Conservation (phyloP, 768 basidiomycete species). For the Trametes maxima region DNA sequence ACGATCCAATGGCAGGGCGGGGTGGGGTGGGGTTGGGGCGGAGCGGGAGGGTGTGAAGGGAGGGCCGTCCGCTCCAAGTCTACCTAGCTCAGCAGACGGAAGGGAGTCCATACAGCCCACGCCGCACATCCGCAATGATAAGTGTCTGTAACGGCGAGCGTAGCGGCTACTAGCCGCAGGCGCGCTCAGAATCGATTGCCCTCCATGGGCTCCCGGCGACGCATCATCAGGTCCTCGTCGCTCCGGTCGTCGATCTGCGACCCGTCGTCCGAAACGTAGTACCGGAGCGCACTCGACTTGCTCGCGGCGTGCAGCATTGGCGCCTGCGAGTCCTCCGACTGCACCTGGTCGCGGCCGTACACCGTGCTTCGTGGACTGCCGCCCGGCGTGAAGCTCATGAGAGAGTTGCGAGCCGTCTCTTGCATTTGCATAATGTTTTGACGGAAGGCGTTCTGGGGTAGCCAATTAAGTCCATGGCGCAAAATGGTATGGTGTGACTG, state of each 20-base stretch:
- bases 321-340: slow-evolving; percentile 56
- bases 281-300: slow-evolving; percentile 54
- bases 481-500: background rate
- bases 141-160: background rate
- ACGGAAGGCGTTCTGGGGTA: slow-evolving; percentile 68
- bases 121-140: background rate
- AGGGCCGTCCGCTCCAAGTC: background rate
- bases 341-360: slow-evolving; percentile 48
- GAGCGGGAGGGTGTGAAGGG: background rate
- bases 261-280: slow-evolving; percentile 54
- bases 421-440: slow-evolving; percentile 81
- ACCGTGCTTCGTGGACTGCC: slow-evolving; percentile 48
- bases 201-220: slow-evolving; percentile 26
- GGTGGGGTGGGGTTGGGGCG: background rate
- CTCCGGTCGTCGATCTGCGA: slow-evolving; percentile 21
- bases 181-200: slow-evolving; percentile 21
- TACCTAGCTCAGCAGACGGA: background rate
- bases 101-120: slow-evolving; percentile 3
- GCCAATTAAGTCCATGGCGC: background rate
- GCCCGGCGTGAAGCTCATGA: slow-evolving; percentile 50
- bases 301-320: slow-evolving; percentile 52
- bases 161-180: background rate
- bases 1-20: background rate
- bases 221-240: slow-evolving; percentile 53
- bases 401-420: slow-evolving; percentile 68